These are phyloP conservation scores for Fusarium fracticaudum DNA, from an alignment of 2,329 filamentous ascomycete genomes.

Conservation along the genomic window DNA sequence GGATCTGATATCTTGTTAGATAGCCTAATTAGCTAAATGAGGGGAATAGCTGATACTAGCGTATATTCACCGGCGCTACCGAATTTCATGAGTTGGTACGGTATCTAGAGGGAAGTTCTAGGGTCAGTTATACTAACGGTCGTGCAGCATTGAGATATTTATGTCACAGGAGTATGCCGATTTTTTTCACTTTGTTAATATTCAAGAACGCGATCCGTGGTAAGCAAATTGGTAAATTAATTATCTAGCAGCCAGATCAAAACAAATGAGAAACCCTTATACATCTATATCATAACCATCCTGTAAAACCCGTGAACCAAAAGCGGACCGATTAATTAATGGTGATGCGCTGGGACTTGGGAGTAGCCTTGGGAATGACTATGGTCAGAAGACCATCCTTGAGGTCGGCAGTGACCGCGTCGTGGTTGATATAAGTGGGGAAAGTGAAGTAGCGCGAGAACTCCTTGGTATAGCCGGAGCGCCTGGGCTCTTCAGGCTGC, in stretches of 20 bases:
- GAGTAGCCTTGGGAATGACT: background rate
- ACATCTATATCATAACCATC: background rate
- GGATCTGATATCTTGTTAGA: no score
- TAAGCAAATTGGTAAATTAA: background rate
- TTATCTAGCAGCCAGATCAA: background rate
- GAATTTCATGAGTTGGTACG: no score
- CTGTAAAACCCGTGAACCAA: background rate
- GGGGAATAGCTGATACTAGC: no score
- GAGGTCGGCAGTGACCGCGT: conserved; percentile 62
- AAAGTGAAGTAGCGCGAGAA: conserved; percentile 74
- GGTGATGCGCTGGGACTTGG: background rate
- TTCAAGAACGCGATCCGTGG: no score
- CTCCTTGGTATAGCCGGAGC: conserved; percentile 52
- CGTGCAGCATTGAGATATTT: no score
- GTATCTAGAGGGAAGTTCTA: no score
- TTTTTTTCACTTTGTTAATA: background rate
- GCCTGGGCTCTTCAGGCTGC: conserved; percentile 47
- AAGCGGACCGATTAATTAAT: background rate
- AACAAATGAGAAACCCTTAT: background rate
- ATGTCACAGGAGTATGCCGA: no score
- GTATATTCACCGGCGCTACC: no score
- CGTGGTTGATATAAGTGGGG: conserved; percentile 67
- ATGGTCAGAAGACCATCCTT: conserved; percentile 11
- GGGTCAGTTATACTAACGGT: no score
- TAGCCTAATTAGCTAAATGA: no score